Percentiles rank a stretch among this genome's conserved stretches.
Evolutionary conservation across 176 grass and related monocot species (phyloP).

Genomic region (Oryza officinalis): DNA sequence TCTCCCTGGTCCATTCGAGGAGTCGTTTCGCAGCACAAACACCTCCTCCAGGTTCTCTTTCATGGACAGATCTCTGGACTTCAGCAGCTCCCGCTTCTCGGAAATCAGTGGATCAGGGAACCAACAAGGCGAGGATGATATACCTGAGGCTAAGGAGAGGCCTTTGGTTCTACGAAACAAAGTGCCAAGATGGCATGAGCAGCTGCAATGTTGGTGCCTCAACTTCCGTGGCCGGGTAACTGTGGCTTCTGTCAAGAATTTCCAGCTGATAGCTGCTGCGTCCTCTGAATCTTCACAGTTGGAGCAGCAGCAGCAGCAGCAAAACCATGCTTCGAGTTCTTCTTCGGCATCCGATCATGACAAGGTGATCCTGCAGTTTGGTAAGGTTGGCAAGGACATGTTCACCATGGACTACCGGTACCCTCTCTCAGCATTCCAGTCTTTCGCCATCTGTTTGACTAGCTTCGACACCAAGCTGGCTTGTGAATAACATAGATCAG

Average conservation of each 20-base stretch:
- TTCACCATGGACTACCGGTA: constrained; percentile 59
- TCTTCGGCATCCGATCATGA: constrained; percentile 32
- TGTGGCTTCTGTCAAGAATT: constrained; percentile 77
- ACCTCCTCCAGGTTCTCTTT: constrained; percentile 49
- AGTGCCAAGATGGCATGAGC: constrained; percentile 84
- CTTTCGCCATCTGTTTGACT: constrained; percentile 54
- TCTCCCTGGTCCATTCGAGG: constrained; percentile 49
- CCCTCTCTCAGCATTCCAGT: constrained; percentile 48
- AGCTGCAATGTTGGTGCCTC: constrained; percentile 92
- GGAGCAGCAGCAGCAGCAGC: constrained; percentile 25
- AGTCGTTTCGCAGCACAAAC: constrained; percentile 66
- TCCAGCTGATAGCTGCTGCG: constrained; percentile 62
- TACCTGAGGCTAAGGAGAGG: constrained; percentile 43
- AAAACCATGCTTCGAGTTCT: constrained; percentile 26
- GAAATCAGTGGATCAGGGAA: constrained; percentile 42
- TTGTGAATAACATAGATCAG: constrained; percentile 40
- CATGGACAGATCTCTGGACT: constrained; percentile 56
- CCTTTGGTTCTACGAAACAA: constrained; percentile 77
- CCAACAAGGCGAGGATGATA: constrained; percentile 29
- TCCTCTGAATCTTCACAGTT: constrained; percentile 30
- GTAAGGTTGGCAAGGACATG: constrained; percentile 52
- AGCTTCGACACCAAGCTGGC: constrained; percentile 57
- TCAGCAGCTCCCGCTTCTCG: constrained; percentile 71
- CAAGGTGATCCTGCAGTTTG: constrained; percentile 53
- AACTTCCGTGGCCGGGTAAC: constrained; percentile 81